Conservation (phyloP, 495 filamentous ascomycete genomes). For the Sordaria brevicollis region DNA sequence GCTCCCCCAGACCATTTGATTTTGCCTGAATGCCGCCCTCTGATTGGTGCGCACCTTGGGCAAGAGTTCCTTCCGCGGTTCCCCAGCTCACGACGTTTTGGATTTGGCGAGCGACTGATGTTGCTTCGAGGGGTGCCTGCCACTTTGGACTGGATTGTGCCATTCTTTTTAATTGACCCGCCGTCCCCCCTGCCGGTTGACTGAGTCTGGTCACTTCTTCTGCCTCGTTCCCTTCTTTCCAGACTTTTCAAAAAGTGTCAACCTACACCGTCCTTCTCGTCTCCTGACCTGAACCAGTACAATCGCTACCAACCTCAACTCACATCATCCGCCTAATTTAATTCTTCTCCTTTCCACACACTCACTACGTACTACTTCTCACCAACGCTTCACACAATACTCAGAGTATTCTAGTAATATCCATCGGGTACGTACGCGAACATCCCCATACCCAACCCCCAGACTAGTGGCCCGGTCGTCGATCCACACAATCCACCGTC, state of each 20-base stretch:
- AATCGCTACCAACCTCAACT: neutral
- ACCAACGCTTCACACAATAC: neutral
- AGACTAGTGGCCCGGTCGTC: neutral
- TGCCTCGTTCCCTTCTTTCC: neutral
- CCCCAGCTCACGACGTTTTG: neutral
- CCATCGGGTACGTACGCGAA: neutral
- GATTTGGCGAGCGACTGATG: neutral
- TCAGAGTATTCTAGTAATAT: neutral
- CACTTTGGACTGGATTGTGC: neutral
- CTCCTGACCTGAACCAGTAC: neutral
- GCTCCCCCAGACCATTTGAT: neutral
- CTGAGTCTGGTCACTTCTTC: neutral
- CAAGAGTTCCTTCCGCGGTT: neutral
- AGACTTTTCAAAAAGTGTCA: neutral
- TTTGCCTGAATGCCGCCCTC: neutral
- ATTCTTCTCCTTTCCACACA: neutral
- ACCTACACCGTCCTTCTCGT: neutral
- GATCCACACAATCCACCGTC: neutral
- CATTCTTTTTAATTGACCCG: neutral
- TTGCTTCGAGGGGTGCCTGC: neutral
- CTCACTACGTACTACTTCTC: too few relatives aligned
- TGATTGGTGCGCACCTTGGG: neutral
- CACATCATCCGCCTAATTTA: neutral
- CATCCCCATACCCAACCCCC: neutral
- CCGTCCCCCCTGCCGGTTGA: neutral